A percentile compares a stretch with the other conserved stretches of the same genome.
These are phyloP conservation scores for Houttuynia cordata DNA, from an alignment of 164 flowering plant species.

Conservation along the genomic window DNA sequence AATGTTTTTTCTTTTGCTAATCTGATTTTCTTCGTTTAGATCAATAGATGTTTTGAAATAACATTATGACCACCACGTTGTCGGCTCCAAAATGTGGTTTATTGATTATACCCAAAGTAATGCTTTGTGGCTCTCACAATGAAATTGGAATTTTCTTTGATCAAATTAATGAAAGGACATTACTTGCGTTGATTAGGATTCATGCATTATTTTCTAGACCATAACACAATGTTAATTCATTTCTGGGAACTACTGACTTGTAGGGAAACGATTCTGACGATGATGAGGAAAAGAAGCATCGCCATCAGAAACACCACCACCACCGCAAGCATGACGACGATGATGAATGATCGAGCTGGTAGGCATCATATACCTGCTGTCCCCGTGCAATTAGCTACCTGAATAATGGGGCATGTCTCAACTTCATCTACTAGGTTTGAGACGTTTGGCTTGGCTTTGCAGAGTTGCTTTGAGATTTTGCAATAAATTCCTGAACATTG, in stretches of 20 bases:
- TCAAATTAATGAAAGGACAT: too few species aligned
- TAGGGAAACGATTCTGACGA: not conserved
- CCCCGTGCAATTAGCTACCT: not conserved
- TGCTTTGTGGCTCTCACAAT: too few species aligned
- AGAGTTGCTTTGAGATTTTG: not conserved
- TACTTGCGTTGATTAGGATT: not conserved
- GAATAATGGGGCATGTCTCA: not conserved
- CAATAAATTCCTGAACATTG: constrained; percentile 3
- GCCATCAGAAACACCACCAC: not conserved
- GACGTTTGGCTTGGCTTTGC: not conserved
- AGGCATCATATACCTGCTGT: not conserved
- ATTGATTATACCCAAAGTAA: too few species aligned
- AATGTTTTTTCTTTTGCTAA: too few species aligned
- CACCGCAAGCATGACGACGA: constrained; percentile 1
- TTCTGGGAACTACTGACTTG: not conserved
- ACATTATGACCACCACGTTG: too few species aligned
- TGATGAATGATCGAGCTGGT: not conserved
- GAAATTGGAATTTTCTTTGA: too few species aligned
- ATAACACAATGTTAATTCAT: not conserved
- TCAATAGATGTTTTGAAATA: too few species aligned
- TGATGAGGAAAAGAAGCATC: constrained; percentile 2
- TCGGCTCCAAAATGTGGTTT: too few species aligned
- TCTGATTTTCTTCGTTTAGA: too few species aligned
- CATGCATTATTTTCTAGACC: not conserved
- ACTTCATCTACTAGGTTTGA: not conserved